Base-by-base conservation (phyloP, 305 asterid genomes). In the Petunia hybrid region DNA sequence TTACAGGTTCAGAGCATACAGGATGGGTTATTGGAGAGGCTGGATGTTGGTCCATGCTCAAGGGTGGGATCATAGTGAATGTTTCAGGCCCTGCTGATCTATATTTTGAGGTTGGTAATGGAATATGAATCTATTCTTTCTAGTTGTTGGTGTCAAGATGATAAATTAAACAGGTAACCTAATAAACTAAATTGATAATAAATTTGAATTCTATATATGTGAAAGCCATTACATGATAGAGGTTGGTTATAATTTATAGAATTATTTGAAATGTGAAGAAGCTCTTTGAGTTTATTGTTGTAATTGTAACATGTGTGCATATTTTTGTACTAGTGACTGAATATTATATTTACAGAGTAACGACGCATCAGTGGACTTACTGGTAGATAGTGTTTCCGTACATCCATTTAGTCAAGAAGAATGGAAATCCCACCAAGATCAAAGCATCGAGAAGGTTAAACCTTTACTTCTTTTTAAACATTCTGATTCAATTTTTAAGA, bases 31-130 rank as follows among this genome's bases (percentile, higher is more conserved):
- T 80, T 38, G 95, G 91, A 10, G 88, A 74, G 51, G 80, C 83
- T 3, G 97, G 93, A 14, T 92, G 95, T 22, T 92, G 94, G 95
- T 88, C 93, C 36, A 88, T 90, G 93, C 89, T 89, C 10, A 92
- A 91, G 84, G 94, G 95, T 40, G 95, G 94, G 16, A 16, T 92
- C 1, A 48, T 76, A 5, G 90, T 85, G 1, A 82, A 83, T 39
- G 80, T 55, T 70, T 86, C 94, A 1, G 89, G 86, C 45, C 84
- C 83, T 1, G 89, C 85, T 0, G 31, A 82, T 0, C 93, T 92
- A n/a, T 81, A 73, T 69, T 92, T 91, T 75, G 68, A 82, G 86
- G 92, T 88, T 57, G 16, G 62, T 60, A 61, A 59, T 4, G 3
- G 35, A 12, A 38, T 66, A 64, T 31, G 22, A 22, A 13, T 7